Percentiles rank a stretch among this genome's conserved stretches.
phyloP scores from a whole-genome alignment of 306 rosid species.

The Ormosia emarginata region DNA sequence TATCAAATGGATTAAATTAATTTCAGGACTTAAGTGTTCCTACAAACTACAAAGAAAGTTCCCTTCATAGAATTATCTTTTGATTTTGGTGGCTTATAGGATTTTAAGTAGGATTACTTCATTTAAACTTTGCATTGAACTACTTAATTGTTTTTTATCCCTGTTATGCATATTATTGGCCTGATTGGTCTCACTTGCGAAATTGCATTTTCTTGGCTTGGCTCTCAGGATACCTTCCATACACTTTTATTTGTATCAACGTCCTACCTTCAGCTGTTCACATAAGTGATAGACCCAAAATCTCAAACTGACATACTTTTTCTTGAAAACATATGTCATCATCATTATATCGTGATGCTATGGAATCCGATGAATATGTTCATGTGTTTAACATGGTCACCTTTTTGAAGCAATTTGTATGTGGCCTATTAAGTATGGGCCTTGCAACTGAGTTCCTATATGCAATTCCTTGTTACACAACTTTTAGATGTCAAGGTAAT shows the following conservation, averaged over 20 bases:
- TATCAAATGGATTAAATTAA: neutral
- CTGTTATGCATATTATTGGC: neutral
- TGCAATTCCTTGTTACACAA: neutral
- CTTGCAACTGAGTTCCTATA: neutral
- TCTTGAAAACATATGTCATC: neutral
- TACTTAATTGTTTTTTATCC: neutral
- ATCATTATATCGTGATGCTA: neutral
- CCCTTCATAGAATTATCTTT: neutral
- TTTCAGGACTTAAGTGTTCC: neutral
- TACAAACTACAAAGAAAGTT: neutral
- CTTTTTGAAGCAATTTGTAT: neutral
- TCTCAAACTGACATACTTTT: neutral
- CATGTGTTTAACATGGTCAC: neutral
- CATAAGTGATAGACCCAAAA: neutral
- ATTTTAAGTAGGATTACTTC: neutral
- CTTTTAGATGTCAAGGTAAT: conserved; percentile 5
- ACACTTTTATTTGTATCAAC: neutral
- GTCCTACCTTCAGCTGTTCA: neutral
- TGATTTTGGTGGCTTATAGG: neutral
- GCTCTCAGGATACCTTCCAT: neutral
- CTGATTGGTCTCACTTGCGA: neutral
- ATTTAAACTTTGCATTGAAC: neutral
- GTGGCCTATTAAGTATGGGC: neutral
- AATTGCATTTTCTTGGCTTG: neutral
- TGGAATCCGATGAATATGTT: neutral